Evolutionary conservation across 2,329 filamentous ascomycete species (phyloP).

Genomic region (Camillea tinctor): DNA sequence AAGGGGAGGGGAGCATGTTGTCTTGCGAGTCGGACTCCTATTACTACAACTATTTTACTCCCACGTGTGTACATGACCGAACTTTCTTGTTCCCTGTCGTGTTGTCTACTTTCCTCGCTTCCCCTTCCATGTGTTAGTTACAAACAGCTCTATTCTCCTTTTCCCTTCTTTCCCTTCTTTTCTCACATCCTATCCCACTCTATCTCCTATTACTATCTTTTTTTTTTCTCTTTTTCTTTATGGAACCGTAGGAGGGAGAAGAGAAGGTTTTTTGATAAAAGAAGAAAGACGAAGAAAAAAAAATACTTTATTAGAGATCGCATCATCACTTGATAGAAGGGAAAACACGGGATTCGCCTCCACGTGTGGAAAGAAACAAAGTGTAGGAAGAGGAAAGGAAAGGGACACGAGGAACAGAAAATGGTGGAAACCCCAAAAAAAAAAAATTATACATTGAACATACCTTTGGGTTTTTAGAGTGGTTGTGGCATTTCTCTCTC

Average conservation of each 20-base stretch:
- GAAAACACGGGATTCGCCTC: no score
- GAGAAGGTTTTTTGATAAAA: no score
- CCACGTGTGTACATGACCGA: neutral
- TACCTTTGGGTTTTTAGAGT: no score
- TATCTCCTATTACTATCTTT: neutral
- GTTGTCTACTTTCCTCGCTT: neutral
- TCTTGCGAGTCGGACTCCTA: neutral
- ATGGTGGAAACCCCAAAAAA: no score
- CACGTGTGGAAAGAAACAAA: neutral
- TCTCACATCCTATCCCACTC: neutral
- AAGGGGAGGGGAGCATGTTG: neutral
- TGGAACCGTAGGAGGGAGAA: no score
- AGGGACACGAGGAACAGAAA: no score
- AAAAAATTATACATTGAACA: no score
- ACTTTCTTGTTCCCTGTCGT: no score
- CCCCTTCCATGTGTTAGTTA: conserved; percentile 4
- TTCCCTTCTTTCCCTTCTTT: neutral
- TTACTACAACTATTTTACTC: neutral
- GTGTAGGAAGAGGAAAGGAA: neutral
- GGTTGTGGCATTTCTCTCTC: no score
- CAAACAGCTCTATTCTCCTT: conserved; percentile 8
- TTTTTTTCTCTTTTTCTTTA: neutral
- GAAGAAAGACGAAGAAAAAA: no score
- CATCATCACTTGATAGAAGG: conserved; percentile 12
- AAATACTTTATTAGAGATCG: no score